phyloP scores from a whole-genome alignment of 176 grass and related monocot genomes.

The Oryza glaberrima region DNA sequence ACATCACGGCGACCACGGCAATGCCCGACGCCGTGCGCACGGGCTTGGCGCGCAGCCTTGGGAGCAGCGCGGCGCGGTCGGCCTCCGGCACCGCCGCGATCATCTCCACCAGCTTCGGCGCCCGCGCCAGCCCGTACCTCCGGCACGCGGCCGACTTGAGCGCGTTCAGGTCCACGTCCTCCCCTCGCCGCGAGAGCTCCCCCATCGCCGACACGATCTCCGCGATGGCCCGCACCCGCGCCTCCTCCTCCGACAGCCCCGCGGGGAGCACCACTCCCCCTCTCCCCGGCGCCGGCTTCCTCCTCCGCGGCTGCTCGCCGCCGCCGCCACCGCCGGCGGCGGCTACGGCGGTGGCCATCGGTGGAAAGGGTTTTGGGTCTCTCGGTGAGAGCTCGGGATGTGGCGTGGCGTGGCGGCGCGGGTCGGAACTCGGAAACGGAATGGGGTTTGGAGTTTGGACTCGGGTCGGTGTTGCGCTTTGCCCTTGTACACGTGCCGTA shows the following conservation, averaged over 20 bases:
- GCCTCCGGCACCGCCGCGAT: conserved; percentile 90
- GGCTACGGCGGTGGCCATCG: conserved; percentile 31
- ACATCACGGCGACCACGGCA: conserved; percentile 98
- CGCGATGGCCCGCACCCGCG: conserved; percentile 85
- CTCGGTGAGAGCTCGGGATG: not conserved
- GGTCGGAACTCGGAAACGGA: not conserved
- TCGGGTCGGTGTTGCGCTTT: conserved; percentile 32
- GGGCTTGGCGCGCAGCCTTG: conserved; percentile 90
- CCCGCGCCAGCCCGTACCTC: conserved; percentile 77
- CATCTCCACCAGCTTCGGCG: conserved; percentile 97
- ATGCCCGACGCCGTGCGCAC: conserved; percentile 95
- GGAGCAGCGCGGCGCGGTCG: conserved; percentile 81
- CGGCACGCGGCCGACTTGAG: conserved; percentile 96
- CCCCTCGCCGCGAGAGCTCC: conserved; percentile 85
- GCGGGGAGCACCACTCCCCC: conserved; percentile 73
- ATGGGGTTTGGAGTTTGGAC: not conserved
- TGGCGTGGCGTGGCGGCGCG: not conserved
- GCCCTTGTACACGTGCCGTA: not conserved
- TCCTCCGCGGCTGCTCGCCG: conserved; percentile 56
- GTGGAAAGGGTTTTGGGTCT: conserved; percentile 41
- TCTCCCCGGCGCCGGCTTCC: conserved; percentile 85
- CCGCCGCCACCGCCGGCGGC: conserved; percentile 11
- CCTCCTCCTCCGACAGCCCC: conserved; percentile 90
- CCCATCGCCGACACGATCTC: conserved; percentile 98
- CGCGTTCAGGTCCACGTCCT: conserved; percentile 93